Evolutionary conservation across 2,329 filamentous ascomycete genomes (phyloP).

Genomic region (Talaromyces sp.): DNA sequence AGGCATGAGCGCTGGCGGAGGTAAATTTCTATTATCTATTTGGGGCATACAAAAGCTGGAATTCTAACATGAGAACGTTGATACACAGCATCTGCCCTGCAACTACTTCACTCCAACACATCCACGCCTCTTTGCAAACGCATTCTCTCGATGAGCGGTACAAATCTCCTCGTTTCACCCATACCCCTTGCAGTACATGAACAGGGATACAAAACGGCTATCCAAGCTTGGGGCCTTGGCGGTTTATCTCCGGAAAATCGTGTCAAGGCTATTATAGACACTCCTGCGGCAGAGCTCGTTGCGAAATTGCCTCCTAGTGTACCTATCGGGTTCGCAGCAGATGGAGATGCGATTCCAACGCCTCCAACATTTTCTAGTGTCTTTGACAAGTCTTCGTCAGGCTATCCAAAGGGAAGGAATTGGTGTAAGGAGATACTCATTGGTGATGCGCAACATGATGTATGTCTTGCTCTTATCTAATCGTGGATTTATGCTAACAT

Average conservation of each 20-base stretch:
- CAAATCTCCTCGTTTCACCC: conserved; percentile 39
- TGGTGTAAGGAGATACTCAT: conserved; percentile 48
- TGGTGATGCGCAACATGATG: conserved; percentile 47
- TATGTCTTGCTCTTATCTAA: conserved; percentile 21
- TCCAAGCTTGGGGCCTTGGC: conserved; percentile 37
- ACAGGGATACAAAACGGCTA: conserved; percentile 36
- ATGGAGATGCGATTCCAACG: conserved; percentile 38
- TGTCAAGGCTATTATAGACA: conserved; percentile 36
- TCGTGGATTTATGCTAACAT: neutral
- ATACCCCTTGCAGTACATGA: conserved; percentile 38
- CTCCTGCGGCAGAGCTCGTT: conserved; percentile 40
- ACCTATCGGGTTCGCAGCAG: conserved; percentile 35
- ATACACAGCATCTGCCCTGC: conserved; percentile 24
- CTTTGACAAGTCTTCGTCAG: conserved; percentile 18
- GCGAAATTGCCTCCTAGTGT: conserved; percentile 34
- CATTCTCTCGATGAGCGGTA: conserved; percentile 41
- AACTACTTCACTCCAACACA: conserved; percentile 32
- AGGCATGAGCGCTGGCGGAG: conserved; percentile 47
- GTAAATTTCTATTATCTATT: conserved; percentile 15
- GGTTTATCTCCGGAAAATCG: conserved; percentile 35
- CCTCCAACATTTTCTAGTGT: conserved; percentile 20
- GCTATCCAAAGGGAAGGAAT: conserved; percentile 34
- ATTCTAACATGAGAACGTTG: conserved; percentile 8
- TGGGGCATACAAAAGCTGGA: neutral
- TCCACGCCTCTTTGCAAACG: conserved; percentile 38